Evolutionary conservation across 169 alveolate species (phyloP).

Genomic region (Cryptosporidium sp.): DNA sequence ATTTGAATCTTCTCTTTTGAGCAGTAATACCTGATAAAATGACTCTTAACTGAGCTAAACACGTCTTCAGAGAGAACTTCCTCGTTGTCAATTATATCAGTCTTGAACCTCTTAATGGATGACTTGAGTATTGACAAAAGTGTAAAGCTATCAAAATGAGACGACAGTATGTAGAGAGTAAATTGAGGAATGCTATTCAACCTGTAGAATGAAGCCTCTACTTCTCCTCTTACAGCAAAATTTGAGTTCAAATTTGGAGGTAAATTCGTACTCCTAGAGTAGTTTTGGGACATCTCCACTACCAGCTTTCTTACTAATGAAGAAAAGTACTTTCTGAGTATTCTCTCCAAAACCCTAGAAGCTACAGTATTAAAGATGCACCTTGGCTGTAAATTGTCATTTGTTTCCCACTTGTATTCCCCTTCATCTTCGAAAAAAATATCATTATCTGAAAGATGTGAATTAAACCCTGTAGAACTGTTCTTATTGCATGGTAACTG

Average conservation of each 20-base stretch:
- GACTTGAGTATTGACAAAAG: constrained; percentile 21
- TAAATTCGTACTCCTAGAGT: not conserved
- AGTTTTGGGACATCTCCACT: not conserved
- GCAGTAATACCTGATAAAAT: constrained; percentile 43
- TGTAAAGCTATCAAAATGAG: constrained; percentile 63
- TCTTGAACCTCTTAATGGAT: constrained; percentile 9
- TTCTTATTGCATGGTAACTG: constrained; percentile 46
- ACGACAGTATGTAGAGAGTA: constrained; percentile 35
- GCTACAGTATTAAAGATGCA: constrained; percentile 37
- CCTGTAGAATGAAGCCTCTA: constrained; percentile 44
- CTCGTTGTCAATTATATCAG: constrained; percentile 26
- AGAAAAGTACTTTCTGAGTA: constrained; percentile 14
- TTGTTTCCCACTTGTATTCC: constrained; percentile 41
- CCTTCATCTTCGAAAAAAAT: constrained; percentile 25
- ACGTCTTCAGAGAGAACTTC: not conserved
- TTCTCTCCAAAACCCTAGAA: constrained; percentile 56
- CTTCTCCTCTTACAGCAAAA: constrained; percentile 15
- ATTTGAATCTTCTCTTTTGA: constrained; percentile 13
- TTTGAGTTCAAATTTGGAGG: not conserved
- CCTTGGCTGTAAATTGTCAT: constrained; percentile 52
- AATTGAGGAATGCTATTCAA: constrained; percentile 62
- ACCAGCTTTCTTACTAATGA: constrained; percentile 4
- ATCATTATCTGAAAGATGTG: not conserved
- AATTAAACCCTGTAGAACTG: not conserved
- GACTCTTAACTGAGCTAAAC: constrained; percentile 4